These are phyloP conservation scores for Mycena vitilis DNA, from an alignment of 768 basidiomycete species.

Conservation along the genomic window DNA sequence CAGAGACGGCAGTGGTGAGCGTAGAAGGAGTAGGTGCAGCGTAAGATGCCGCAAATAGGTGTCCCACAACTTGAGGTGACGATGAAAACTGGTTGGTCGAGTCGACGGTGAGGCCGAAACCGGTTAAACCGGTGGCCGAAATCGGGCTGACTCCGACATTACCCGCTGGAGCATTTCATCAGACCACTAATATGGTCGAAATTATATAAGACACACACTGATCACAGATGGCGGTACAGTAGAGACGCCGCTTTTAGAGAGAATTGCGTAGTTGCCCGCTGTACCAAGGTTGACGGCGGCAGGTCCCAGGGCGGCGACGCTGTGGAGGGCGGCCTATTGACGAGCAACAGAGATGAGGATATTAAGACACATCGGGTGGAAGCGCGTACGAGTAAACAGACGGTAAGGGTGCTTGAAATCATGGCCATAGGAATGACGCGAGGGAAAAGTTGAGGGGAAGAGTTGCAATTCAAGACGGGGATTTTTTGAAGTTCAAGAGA, in stretches of 20 bases:
- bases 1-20: conserved; percentile 6
- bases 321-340: background rate
- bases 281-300: conserved; percentile 7
- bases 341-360: background rate
- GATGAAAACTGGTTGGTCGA: background rate
- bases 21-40: conserved; percentile 1
- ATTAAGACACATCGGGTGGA: background rate
- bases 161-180: background rate
- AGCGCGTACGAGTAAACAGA: background rate
- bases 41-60: conserved; percentile 1
- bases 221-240: background rate
- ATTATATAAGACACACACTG: background rate
- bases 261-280: conserved; percentile 5
- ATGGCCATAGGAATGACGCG: background rate
- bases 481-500: too few species aligned
- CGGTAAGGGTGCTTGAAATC: background rate
- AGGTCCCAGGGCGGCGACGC: conserved; percentile 1
- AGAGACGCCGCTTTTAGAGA: background rate
- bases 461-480: background rate
- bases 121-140: background rate
- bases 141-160: background rate
- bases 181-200: too few species aligned
- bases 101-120: background rate
- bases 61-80: background rate
- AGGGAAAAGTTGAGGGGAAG: background rate